These are phyloP conservation scores for Furcasterigmium sp. DNA, from an alignment of 2,329 filamentous ascomycete species.

Conservation along the genomic window DNA sequence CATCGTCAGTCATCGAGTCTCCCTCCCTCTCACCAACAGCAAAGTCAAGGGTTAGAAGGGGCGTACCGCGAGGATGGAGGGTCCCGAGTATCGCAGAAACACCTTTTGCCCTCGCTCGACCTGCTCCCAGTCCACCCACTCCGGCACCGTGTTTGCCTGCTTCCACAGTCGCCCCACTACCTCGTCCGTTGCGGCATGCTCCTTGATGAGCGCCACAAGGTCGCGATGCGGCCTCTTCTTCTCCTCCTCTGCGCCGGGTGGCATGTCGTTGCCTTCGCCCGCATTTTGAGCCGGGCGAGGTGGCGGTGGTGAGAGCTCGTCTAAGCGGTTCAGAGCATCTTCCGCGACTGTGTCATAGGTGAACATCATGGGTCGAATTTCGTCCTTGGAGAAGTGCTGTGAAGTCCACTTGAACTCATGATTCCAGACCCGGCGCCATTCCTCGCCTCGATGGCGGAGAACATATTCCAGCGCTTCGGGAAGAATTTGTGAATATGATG, in stretches of 20 bases:
- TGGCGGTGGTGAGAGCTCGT: conserved; percentile 50
- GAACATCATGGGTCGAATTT: conserved; percentile 55
- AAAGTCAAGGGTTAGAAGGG: neutral
- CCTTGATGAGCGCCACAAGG: conserved; percentile 56
- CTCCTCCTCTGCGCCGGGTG: conserved; percentile 17
- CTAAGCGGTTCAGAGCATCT: conserved; percentile 58
- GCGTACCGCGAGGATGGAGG: conserved; percentile 53
- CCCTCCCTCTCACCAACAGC: too few species aligned
- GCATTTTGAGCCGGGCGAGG: conserved; percentile 19
- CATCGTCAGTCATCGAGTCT: too few species aligned
- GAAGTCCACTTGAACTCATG: conserved; percentile 66
- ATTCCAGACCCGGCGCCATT: conserved; percentile 43
- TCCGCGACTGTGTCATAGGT: conserved; percentile 66
- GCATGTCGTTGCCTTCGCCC: conserved; percentile 19
- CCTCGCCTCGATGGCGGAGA: conserved; percentile 9
- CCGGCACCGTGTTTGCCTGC: conserved; percentile 60
- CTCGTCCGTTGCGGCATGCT: conserved; percentile 51
- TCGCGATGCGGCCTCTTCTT: conserved; percentile 40
- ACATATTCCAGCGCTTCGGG: conserved; percentile 7
- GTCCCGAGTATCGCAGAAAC: conserved; percentile 70
- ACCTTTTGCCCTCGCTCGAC: conserved; percentile 69
- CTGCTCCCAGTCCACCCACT: conserved; percentile 76
- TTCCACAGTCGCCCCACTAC: conserved; percentile 55
- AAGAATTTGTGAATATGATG: neutral
- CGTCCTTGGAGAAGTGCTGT: conserved; percentile 54